These are phyloP conservation scores for Mucor plumbeus DNA, from an alignment of 371 early-diverging fungal species.

Conservation along the genomic window DNA sequence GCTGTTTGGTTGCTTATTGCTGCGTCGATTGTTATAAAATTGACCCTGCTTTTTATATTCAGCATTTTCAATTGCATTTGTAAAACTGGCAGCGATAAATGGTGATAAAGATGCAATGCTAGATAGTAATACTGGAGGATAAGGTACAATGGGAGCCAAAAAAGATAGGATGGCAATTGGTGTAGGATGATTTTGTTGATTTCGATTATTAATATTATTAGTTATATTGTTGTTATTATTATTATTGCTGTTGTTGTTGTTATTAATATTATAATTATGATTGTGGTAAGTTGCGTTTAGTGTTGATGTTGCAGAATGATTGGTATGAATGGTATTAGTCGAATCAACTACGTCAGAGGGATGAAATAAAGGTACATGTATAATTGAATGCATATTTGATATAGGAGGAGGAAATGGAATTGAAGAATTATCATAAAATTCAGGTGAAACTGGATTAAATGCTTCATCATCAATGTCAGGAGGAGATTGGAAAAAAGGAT, in stretches of 20 bases:
- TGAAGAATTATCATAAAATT: slow-evolving; percentile 39
- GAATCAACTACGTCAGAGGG: slow-evolving; percentile 28
- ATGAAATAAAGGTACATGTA: slow-evolving; percentile 64
- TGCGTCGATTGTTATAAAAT: slow-evolving; percentile 10
- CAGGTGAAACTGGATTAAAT: slow-evolving; percentile 61
- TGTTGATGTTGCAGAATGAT: not conserved
- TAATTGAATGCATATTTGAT: slow-evolving; percentile 60
- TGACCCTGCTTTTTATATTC: slow-evolving; percentile 25
- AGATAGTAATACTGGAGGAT: slow-evolving; percentile 56
- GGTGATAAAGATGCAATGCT: slow-evolving; percentile 56
- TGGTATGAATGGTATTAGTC: not conserved
- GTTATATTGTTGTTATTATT: not conserved
- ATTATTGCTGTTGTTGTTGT: not conserved
- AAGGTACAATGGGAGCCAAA: slow-evolving; percentile 64
- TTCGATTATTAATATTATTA: not conserved
- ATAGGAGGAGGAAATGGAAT: slow-evolving; percentile 48
- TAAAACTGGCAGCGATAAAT: slow-evolving; percentile 57
- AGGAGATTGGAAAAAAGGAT: slow-evolving; percentile 63
- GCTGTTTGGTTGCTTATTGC: slow-evolving; percentile 1
- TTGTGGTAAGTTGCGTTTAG: not conserved
- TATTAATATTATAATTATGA: not conserved
- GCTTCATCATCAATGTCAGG: slow-evolving; percentile 68
- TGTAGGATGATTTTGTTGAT: slow-evolving; percentile 37
- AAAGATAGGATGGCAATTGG: slow-evolving; percentile 68
- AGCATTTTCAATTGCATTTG: slow-evolving; percentile 41